A percentile compares a stretch with the other conserved stretches of the same genome.
These are phyloP conservation scores for Monosiga brevicollis DNA, from an alignment of 78 protist species.

Conservation along the genomic window DNA sequence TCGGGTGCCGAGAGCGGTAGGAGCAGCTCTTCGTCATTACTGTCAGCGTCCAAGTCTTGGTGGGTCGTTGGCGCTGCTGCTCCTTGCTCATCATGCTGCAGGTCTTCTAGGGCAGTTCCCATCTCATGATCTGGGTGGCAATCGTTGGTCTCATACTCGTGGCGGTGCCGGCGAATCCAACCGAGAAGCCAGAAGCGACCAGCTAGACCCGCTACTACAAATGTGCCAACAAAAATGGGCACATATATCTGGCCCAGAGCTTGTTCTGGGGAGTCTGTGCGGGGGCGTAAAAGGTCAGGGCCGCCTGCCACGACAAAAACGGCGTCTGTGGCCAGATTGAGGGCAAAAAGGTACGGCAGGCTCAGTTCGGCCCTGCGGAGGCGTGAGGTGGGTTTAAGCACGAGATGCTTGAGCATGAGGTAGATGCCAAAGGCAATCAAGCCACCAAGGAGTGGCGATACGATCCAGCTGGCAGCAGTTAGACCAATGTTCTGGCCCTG, in stretches of 20 bases:
- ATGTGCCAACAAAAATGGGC: neutral
- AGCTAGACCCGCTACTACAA: neutral
- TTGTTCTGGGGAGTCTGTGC: neutral
- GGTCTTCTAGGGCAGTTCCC: no score
- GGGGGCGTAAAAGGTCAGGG: neutral
- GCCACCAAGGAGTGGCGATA: constrained; percentile 9
- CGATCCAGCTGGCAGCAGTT: neutral
- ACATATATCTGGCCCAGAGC: neutral
- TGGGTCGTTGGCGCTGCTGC: no score
- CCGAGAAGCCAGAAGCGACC: neutral
- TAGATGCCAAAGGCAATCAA: neutral
- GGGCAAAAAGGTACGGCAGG: neutral
- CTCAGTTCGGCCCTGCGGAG: neutral
- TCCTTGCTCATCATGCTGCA: no score
- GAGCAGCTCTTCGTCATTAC: no score
- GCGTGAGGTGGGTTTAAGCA: neutral
- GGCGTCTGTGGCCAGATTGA: neutral
- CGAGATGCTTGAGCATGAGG: neutral
- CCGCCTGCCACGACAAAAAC: neutral
- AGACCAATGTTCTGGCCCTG: neutral
- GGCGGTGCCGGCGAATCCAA: neutral
- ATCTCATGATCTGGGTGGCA: no score
- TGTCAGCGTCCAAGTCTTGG: no score
- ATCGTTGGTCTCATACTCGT: no score
- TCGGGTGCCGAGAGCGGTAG: no score